A percentile compares a stretch with the other conserved stretches of the same genome.
phyloP scores from a whole-genome alignment of 768 basidiomycete species.

The Rhodotorula diobovata region DNA sequence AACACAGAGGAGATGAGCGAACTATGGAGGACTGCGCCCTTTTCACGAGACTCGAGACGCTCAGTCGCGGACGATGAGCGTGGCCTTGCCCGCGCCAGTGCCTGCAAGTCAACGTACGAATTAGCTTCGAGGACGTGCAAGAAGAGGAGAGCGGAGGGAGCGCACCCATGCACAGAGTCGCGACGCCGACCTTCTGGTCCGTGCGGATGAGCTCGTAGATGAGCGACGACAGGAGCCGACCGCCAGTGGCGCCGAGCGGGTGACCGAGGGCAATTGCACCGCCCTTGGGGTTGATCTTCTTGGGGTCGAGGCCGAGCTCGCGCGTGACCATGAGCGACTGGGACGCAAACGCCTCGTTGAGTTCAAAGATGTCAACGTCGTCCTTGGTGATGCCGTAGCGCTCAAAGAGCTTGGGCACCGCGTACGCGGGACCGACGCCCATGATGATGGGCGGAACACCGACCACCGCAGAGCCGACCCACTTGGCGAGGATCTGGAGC shows the following conservation, averaged over 20 bases:
- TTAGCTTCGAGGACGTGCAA: neutral
- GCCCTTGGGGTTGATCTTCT: conserved; percentile 51
- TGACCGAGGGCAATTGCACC: conserved; percentile 49
- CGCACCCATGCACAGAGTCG: conserved; percentile 75
- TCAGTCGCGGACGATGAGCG: conserved; percentile 69
- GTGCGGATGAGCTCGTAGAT: conserved; percentile 70
- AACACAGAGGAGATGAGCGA: neutral
- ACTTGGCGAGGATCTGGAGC: conserved; percentile 49
- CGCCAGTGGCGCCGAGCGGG: conserved; percentile 53
- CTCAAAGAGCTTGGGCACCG: conserved; percentile 60
- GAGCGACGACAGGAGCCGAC: conserved; percentile 81
- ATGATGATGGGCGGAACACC: conserved; percentile 45
- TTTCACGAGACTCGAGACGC: neutral
- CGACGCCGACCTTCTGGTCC: conserved; percentile 71
- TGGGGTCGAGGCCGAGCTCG: conserved; percentile 46
- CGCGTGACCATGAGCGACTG: conserved; percentile 51
- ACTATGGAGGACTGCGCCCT: neutral
- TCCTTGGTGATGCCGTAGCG: conserved; percentile 38
- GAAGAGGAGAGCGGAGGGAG: too few relatives aligned
- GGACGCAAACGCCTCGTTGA: conserved; percentile 46
- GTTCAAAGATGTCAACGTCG: conserved; percentile 46
- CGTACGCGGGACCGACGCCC: conserved; percentile 83
- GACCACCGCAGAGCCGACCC: conserved; percentile 49
- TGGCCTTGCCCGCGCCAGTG: conserved; percentile 58
- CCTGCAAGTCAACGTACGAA: neutral